Evolutionary conservation across 208 protist genomes (phyloP).

Genomic region (Acanthamoeba sp.): DNA sequence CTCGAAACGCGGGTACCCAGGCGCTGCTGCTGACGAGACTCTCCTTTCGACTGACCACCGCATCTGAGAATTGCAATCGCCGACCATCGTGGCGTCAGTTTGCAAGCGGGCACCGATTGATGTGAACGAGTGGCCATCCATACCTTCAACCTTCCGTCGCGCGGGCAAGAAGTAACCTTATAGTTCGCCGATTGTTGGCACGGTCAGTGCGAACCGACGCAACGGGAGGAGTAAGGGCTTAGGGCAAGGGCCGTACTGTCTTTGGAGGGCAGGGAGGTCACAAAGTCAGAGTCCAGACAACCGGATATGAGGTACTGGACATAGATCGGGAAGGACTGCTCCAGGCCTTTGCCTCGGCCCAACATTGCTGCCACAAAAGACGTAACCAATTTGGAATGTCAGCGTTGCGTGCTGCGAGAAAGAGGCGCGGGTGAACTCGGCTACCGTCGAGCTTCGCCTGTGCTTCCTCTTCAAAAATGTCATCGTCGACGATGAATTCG

Average conservation of each 20-base stretch:
- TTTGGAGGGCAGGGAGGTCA: neutral
- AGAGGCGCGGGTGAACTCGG: neutral
- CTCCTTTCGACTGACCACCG: conserved; percentile 31
- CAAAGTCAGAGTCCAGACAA: conserved; percentile 33
- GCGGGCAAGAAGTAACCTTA: neutral
- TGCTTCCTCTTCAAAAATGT: neutral
- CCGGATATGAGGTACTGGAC: conserved; percentile 58
- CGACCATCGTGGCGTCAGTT: too few relatives aligned
- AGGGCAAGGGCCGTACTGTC: neutral
- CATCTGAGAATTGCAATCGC: neutral
- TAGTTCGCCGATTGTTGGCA: neutral
- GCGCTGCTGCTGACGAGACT: conserved; percentile 38
- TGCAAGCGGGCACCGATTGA: too few relatives aligned
- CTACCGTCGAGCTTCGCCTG: conserved; percentile 5
- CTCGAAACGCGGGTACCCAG: neutral
- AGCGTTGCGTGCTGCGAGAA: neutral
- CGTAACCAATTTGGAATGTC: neutral
- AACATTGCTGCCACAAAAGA: neutral
- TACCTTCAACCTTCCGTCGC: conserved; percentile 19
- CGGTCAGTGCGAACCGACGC: neutral
- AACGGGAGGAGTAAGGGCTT: neutral
- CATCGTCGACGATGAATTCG: conserved; percentile 34
- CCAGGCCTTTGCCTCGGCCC: neutral
- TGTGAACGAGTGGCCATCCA: neutral
- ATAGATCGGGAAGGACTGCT: neutral